Base-by-base conservation (phyloP, 768 basidiomycete genomes). In the Pleurotus tuber-regium region DNA sequence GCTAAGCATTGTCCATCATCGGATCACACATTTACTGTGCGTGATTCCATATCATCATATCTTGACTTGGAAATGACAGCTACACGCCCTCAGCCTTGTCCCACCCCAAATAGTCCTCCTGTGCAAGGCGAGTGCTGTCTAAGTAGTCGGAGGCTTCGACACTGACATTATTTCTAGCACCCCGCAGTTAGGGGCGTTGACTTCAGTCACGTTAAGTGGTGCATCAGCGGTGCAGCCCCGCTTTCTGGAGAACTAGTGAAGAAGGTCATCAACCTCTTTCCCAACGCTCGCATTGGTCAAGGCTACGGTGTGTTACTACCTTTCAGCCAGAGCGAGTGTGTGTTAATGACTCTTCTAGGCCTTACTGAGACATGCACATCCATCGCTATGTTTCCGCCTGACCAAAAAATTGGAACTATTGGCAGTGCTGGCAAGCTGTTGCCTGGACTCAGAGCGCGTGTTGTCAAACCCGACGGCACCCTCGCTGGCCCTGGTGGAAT, bases 101-200 rank as follows among this genome's bases (percentile, higher is more conserved):
- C 85, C 85, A 14, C 85, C 85, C 14, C 82, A 85, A 51, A 73
- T 83, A 4, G 78, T 87, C 8, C 67, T 85, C 12, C 63, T 87
- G n/a, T 82, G 80, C 73, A 87, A 87, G 71, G 84, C 81, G 57
- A 42, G 56, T 50, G 8, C 16, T 35, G n/a, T n/a, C 0, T 29
- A 14, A 21, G 25, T 11, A 12, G 28, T 21, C 30, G 14, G 2
- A 4, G 12, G n/a, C 28, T 49, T 41, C 43, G 35, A 25, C 18
- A 14, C 38, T 44, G 41, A 57, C 53, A 30, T 26, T 40, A 28
- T 11, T 28, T 23, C 11, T 41, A 84, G 81, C 77, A 83, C 58
- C 80, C 79, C n/a, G 72, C 68, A 3, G 67, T 68, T 47, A 75
- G 72, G 58, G 65, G 76, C 4, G 72, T 75, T 40, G 75, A 83